A percentile compares a stretch with the other conserved stretches of the same genome.
Conservation (phyloP, 345 rosid genomes). For the Citrus inodora region DNA sequence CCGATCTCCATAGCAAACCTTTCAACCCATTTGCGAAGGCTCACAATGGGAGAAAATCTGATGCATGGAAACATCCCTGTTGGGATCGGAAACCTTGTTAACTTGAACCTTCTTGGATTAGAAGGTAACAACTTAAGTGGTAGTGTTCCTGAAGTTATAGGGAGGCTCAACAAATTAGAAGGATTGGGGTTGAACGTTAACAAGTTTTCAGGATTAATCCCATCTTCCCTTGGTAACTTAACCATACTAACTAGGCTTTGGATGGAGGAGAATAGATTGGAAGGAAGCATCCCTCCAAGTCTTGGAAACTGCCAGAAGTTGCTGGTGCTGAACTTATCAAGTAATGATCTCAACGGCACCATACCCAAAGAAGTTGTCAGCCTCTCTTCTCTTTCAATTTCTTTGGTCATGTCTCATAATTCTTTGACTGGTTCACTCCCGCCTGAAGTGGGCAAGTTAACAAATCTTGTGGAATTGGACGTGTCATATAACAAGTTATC, state of each 20-base stretch:
- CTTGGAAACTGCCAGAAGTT: constrained; percentile 24
- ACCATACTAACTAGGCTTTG: constrained; percentile 2
- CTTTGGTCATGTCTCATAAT: constrained; percentile 28
- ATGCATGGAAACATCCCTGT: constrained; percentile 19
- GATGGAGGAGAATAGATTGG: constrained; percentile 17
- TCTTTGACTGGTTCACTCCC: constrained; percentile 28
- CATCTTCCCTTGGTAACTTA: constrained; percentile 26
- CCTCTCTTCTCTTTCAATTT: constrained; percentile 27
- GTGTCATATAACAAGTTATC: constrained; percentile 20
- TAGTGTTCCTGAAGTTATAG: constrained; percentile 5
- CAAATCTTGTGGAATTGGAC: constrained; percentile 18
- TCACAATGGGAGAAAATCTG: neutral
- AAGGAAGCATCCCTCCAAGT: constrained; percentile 32
- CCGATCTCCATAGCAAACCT: constrained; percentile 22
- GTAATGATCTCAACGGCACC: constrained; percentile 32
- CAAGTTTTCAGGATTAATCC: constrained; percentile 18
- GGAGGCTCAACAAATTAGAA: constrained; percentile 14
- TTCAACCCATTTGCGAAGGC: neutral
- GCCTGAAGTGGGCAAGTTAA: constrained; percentile 17
- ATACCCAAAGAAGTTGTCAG: constrained; percentile 25
- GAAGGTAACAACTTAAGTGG: constrained; percentile 8
- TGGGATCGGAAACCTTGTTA: constrained; percentile 18
- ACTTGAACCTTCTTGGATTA: neutral
- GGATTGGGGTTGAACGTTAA: neutral
- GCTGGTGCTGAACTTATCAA: constrained; percentile 18